Percentiles rank a stretch among this genome's conserved stretches.
phyloP scores from a whole-genome alignment of 768 basidiomycete species.

The Macrolepiota dolichaula region DNA sequence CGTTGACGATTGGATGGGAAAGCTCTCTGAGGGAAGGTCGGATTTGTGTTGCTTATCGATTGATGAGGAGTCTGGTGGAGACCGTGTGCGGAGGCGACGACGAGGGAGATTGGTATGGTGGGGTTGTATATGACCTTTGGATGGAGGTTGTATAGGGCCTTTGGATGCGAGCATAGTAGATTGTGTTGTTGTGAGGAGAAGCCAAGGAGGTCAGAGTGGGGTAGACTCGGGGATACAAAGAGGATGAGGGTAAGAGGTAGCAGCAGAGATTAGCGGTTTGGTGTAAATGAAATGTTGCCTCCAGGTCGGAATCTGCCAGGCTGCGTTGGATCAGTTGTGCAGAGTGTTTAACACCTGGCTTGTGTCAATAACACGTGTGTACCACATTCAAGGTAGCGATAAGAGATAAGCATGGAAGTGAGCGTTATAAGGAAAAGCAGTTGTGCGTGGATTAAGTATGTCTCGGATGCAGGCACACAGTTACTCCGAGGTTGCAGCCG shows the following conservation, averaged over 20 bases:
- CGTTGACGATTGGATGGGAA: too few species aligned
- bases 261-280: background rate
- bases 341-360: background rate
- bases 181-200: background rate
- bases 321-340: background rate
- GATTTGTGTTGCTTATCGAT: background rate
- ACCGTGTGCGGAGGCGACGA: background rate
- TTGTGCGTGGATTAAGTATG: background rate
- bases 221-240: background rate
- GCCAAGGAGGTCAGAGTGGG: background rate
- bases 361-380: background rate
- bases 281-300: background rate
- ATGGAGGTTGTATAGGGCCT: slow-evolving; percentile 2
- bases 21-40: background rate
- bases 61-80: background rate
- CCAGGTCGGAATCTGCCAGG: background rate
- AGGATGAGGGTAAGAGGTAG: background rate
- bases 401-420: background rate
- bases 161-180: background rate
- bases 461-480: background rate
- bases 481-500: background rate
- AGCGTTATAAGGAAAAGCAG: background rate
- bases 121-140: slow-evolving; percentile 3
- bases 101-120: slow-evolving; percentile 1
- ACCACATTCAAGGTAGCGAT: background rate